Evolutionary conservation across 148 eudicot genomes (phyloP).

Genomic region (Cornus controversa): DNA sequence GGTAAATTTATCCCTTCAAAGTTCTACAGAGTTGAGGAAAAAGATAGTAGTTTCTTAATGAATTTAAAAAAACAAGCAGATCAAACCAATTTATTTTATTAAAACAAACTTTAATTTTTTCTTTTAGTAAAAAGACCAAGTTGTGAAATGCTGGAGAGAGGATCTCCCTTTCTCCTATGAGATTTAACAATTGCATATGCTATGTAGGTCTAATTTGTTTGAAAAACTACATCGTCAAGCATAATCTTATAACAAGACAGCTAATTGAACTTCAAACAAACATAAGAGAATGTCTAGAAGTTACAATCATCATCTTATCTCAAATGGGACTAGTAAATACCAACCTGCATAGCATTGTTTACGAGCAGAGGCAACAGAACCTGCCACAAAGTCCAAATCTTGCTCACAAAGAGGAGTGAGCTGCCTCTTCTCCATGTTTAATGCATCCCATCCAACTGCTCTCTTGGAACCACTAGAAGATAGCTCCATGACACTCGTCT

Average conservation of each 20-base stretch:
- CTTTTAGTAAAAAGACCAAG: background rate
- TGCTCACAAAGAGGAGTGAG: background rate
- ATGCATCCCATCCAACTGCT: background rate
- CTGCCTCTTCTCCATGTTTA: slow-evolving; percentile 8
- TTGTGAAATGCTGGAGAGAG: background rate
- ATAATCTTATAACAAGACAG: background rate
- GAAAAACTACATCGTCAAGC: background rate
- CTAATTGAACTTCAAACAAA: background rate
- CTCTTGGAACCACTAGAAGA: background rate
- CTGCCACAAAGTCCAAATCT: too few relatives aligned
- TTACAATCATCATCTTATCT: background rate
- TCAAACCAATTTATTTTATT: too few relatives aligned
- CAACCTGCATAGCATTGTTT: slow-evolving; percentile 16
- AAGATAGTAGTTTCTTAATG: too few relatives aligned
- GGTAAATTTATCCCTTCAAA: background rate
- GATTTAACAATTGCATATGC: too few relatives aligned
- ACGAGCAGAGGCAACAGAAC: slow-evolving; percentile 14
- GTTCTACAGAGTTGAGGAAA: background rate
- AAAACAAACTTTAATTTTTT: too few relatives aligned
- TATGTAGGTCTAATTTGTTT: background rate
- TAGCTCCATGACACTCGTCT: slow-evolving; percentile 5
- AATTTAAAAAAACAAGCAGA: too few relatives aligned
- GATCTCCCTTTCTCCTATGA: too few relatives aligned
- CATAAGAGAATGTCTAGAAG: background rate
- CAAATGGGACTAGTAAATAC: background rate